Evolutionary conservation across 202 grass and related monocot species (phyloP).

Genomic region (Miscanthus sacchariflorus): DNA sequence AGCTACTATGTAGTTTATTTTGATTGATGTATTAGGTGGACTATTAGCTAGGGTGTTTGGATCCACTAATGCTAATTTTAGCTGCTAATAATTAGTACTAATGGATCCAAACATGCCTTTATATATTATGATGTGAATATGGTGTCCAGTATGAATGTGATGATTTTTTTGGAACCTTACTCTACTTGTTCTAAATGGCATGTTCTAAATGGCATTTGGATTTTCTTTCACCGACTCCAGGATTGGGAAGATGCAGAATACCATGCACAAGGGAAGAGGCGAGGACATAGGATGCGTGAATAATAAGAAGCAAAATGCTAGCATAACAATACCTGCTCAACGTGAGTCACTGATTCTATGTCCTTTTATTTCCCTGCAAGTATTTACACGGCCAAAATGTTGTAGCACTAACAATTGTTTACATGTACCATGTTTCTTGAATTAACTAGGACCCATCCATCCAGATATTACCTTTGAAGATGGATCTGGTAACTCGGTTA

Average conservation of each 20-base stretch:
- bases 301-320: neutral
- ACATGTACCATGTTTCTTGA: neutral
- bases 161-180: no score
- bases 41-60: neutral
- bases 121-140: no score
- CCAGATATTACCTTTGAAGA: neutral
- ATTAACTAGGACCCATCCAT: neutral
- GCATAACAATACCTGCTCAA: neutral
- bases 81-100: neutral
- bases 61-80: neutral
- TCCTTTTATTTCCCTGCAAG: neutral
- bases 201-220: no score
- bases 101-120: no score
- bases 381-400: neutral
- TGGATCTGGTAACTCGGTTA: neutral
- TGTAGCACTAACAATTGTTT: neutral
- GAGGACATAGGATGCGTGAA: neutral
- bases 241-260: neutral
- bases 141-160: no score
- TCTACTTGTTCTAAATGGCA: no score
- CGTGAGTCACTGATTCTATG: constrained; percentile 35
- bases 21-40: neutral
- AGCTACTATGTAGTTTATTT: neutral
- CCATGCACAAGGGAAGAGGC: neutral
- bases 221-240: neutral